These are phyloP conservation scores for Neocatenulostroma microsporum DNA, from an alignment of 2,329 filamentous ascomycete species.

Conservation along the genomic window DNA sequence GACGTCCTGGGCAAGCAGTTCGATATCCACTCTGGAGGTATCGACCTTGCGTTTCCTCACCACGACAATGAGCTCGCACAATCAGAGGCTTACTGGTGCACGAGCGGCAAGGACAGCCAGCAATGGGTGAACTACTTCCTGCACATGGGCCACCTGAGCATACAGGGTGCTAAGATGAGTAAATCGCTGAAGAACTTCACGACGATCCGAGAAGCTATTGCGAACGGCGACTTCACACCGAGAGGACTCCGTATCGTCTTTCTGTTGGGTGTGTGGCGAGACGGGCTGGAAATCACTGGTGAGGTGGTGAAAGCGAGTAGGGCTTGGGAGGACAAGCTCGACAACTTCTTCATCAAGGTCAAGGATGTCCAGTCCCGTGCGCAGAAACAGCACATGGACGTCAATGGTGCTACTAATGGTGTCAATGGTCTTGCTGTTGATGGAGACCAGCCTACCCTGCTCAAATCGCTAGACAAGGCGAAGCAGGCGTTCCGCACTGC, in stretches of 20 bases:
- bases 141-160: slow-evolving; percentile 88
- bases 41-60: slow-evolving; percentile 85
- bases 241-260: slow-evolving; percentile 78
- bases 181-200: slow-evolving; percentile 95
- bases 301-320: slow-evolving; percentile 65
- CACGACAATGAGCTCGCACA: slow-evolving; percentile 91
- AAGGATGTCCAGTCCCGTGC: slow-evolving; percentile 37
- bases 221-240: slow-evolving; percentile 62
- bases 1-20: slow-evolving; percentile 76
- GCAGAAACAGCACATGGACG: slow-evolving; percentile 3
- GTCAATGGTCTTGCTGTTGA: slow-evolving; percentile 5
- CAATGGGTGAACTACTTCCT: slow-evolving; percentile 96
- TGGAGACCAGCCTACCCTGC: slow-evolving; percentile 30
- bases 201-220: slow-evolving; percentile 77
- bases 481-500: slow-evolving; percentile 55
- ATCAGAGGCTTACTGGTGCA: slow-evolving; percentile 71
- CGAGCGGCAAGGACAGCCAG: slow-evolving; percentile 30
- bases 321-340: slow-evolving; percentile 72
- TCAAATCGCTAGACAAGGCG: slow-evolving; percentile 49
- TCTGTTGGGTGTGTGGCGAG: slow-evolving; percentile 79
- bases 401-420: slow-evolving; percentile 11
- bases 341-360: slow-evolving; percentile 59
- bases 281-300: slow-evolving; percentile 82
- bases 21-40: slow-evolving; percentile 88
- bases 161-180: slow-evolving; percentile 89